These are phyloP conservation scores for Kodamaea sp. DNA, from an alignment of 1,139 yeast species.

Conservation along the genomic window DNA sequence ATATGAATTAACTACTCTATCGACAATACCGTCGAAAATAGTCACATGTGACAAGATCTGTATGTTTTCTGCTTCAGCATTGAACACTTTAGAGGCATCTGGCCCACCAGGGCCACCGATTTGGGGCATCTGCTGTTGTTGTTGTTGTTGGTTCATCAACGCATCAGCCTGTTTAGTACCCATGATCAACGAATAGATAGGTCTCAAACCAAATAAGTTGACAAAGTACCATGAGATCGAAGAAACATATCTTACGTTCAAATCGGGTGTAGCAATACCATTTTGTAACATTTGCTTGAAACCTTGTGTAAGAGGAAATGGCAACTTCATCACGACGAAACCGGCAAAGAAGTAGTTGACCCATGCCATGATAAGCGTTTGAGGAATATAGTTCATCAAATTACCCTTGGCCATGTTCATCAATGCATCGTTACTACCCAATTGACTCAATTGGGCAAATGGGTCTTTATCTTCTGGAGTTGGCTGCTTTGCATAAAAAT, in stretches of 20 bases:
- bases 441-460: conserved; percentile 65
- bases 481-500: conserved; percentile 46
- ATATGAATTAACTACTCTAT: conserved; percentile 45
- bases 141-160: conserved; percentile 47
- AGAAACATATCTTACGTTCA: conserved; percentile 92
- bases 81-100: conserved; percentile 56
- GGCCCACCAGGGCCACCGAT: conserved; percentile 58
- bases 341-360: conserved; percentile 92
- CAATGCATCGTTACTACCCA: conserved; percentile 69
- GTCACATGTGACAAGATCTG: conserved; percentile 57
- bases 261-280: conserved; percentile 79
- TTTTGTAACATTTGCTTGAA: conserved; percentile 90
- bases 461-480: conserved; percentile 39
- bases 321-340: conserved; percentile 64
- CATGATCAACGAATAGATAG: conserved; percentile 71
- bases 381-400: conserved; percentile 81
- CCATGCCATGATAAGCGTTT: conserved; percentile 94
- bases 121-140: conserved; percentile 37
- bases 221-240: conserved; percentile 97
- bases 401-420: conserved; percentile 79
- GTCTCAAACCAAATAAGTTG: conserved; percentile 77
- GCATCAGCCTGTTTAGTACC: conserved; percentile 53
- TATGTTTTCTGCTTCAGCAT: conserved; percentile 71
- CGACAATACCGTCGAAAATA: conserved; percentile 60
- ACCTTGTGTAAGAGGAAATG: conserved; percentile 73